phyloP scores from a whole-genome alignment of 768 basidiomycete species.

The Mycena leptocephala region DNA sequence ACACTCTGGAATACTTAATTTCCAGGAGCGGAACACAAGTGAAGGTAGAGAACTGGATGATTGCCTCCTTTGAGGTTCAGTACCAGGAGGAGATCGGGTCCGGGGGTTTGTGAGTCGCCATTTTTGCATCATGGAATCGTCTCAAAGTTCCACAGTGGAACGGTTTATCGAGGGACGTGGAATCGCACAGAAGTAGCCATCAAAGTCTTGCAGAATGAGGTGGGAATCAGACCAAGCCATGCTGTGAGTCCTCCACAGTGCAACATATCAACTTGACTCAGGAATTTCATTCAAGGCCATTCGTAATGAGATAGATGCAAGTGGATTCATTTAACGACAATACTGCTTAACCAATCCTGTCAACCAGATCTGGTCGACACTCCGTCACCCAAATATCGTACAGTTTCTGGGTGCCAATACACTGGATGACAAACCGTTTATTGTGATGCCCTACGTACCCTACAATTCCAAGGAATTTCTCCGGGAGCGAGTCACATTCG shows the following conservation, averaged over 20 bases:
- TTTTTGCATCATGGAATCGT: background rate
- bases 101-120: conserved; percentile 34
- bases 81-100: conserved; percentile 31
- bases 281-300: too few relatives aligned
- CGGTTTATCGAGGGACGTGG: conserved; percentile 36
- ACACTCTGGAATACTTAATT: conserved; percentile 26
- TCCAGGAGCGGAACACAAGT: conserved; percentile 24
- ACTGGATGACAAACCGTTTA: too few relatives aligned
- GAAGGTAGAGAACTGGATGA: conserved; percentile 34
- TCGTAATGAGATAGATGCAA: too few relatives aligned
- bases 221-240: conserved; percentile 23
- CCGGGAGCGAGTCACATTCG: background rate
- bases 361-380: too few relatives aligned
- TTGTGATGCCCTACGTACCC: too few relatives aligned
- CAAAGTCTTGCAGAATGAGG: conserved; percentile 31
- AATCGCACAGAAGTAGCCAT: conserved; percentile 32
- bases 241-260: conserved; percentile 5
- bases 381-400: too few relatives aligned
- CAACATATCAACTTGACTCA: background rate
- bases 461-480: conserved; percentile 18
- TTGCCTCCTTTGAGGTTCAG: conserved; percentile 36
- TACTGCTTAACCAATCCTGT: too few relatives aligned
- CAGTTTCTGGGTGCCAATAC: too few relatives aligned
- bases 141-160: conserved; percentile 14
- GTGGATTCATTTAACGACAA: too few relatives aligned